Percentiles rank a stretch among this genome's conserved stretches.
phyloP scores from a whole-genome alignment of 148 eudicot genomes.

The Bassia scoparia region DNA sequence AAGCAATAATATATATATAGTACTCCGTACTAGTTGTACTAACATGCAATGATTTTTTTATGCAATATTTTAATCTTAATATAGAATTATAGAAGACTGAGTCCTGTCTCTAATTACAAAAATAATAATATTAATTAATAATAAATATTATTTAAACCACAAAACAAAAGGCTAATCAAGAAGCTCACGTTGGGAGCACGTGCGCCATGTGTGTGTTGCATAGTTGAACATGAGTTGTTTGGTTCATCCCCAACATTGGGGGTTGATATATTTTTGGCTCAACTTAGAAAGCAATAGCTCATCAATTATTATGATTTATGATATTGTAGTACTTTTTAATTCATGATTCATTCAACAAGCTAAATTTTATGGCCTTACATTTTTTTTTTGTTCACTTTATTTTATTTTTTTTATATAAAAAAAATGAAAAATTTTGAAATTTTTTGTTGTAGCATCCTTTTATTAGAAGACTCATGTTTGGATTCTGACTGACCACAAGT shows the following conservation, averaged over 20 bases:
- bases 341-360: too few species aligned
- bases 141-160: not conserved
- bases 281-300: slow-evolving; percentile 4
- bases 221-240: slow-evolving; percentile 29
- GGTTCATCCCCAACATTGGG: slow-evolving; percentile 13
- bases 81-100: too few species aligned
- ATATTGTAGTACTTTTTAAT: too few species aligned
- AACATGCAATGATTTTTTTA: too few species aligned
- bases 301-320: not conserved
- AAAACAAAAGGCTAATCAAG: slow-evolving; percentile 8
- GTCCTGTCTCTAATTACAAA: not conserved
- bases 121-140: not conserved
- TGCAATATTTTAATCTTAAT: too few species aligned
- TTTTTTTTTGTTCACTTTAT: not conserved
- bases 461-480: not conserved
- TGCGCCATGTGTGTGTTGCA: slow-evolving; percentile 31
- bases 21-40: too few species aligned
- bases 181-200: slow-evolving; percentile 29
- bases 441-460: not conserved
- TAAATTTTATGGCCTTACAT: not conserved
- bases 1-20: too few species aligned
- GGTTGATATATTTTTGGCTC: not conserved
- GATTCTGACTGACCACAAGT: not conserved
- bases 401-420: not conserved
- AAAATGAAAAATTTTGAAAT: too few species aligned